Conservation (phyloP, 2,329 filamentous ascomycete species). For the Endoconidiophora laricicola region DNA sequence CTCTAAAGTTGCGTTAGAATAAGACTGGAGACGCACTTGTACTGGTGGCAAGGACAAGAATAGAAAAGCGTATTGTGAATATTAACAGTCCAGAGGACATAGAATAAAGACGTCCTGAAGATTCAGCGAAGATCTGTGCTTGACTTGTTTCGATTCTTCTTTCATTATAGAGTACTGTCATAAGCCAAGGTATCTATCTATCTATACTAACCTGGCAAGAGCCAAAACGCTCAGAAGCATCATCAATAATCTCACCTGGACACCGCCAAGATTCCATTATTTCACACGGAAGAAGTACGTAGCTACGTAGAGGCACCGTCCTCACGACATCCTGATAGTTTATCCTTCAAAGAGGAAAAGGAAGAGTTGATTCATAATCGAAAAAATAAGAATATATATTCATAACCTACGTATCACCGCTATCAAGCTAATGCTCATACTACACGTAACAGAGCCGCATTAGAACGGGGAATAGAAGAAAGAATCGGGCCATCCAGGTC, state of each 20-base stretch:
- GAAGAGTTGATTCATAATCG: no score
- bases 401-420: no score
- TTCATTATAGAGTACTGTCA: background rate
- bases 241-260: no score
- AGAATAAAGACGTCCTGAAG: background rate
- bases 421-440: no score
- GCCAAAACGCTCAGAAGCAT: background rate
- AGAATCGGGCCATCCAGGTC: constrained; percentile 3
- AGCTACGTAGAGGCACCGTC: no score
- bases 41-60: background rate
- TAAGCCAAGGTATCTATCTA: constrained; percentile 1
- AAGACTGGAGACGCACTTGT: background rate
- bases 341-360: no score
- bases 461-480: no score
- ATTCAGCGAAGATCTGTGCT: background rate
- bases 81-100: background rate
- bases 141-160: background rate
- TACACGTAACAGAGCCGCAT: no score
- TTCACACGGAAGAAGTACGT: no score
- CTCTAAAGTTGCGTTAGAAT: background rate
- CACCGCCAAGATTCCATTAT: no score
- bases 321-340: no score
- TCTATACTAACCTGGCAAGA: background rate
- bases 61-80: constrained; percentile 2
- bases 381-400: no score